A percentile compares a stretch with the other conserved stretches of the same genome.
phyloP scores from a whole-genome alignment of 2,329 filamentous ascomycete species.

The Penicillium sp. region DNA sequence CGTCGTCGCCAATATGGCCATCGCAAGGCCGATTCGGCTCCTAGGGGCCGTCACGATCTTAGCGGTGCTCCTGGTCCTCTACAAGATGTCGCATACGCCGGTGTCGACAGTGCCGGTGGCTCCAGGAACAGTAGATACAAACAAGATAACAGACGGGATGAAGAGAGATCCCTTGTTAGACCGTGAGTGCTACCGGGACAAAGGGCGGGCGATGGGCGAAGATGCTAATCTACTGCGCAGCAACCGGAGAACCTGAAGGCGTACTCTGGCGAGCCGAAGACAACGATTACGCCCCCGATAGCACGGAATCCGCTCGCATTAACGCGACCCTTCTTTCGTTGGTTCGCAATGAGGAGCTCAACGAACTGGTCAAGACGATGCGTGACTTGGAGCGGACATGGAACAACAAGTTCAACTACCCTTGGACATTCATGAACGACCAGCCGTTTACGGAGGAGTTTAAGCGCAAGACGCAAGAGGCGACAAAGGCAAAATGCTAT shows the following conservation, averaged over 20 bases:
- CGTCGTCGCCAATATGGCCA: constrained; percentile 16
- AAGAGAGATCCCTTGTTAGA: constrained; percentile 82
- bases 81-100: constrained; percentile 52
- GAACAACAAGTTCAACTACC: constrained; percentile 99
- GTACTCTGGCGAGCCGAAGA: constrained; percentile 67
- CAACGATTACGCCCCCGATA: constrained; percentile 72
- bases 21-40: constrained; percentile 17
- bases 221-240: constrained; percentile 45
- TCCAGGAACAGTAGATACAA: constrained; percentile 42
- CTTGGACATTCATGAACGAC: constrained; percentile 99
- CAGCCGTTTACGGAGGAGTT: constrained; percentile 91
- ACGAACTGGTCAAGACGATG: constrained; percentile 84
- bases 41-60: constrained; percentile 18
- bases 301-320: constrained; percentile 73
- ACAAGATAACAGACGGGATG: constrained; percentile 48
- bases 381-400: constrained; percentile 86
- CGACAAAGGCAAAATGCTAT: constrained; percentile 80
- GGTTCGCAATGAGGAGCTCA: constrained; percentile 85
- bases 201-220: constrained; percentile 3
- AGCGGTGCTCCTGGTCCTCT: constrained; percentile 58
- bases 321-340: constrained; percentile 89
- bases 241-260: constrained; percentile 77
- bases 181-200: constrained; percentile 53
- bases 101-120: constrained; percentile 24
- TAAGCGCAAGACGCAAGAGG: constrained; percentile 72